Conservation (phyloP, 371 early-diverging fungal species). For the Coemansia sp. region DNA sequence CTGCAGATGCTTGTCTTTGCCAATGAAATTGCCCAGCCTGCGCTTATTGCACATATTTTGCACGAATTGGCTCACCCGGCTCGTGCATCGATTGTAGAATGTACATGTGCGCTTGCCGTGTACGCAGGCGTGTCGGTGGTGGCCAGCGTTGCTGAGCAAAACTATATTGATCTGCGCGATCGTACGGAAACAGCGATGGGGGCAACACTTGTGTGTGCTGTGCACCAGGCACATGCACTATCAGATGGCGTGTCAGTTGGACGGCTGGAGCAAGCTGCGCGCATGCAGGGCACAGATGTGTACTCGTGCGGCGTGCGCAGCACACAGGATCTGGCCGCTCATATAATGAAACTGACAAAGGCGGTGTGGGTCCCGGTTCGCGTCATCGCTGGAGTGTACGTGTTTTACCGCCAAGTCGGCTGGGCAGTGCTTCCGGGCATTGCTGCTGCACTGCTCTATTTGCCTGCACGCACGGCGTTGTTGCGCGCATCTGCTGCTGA, state of each 20-base stretch:
- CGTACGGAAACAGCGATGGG: conserved; percentile 17
- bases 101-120: background rate
- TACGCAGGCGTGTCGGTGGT: conserved; percentile 3
- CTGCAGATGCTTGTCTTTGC: conserved; percentile 26
- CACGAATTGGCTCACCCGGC: background rate
- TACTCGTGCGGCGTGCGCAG: conserved; percentile 28
- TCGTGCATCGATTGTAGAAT: background rate
- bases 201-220: conserved; percentile 12
- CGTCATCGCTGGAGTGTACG: conserved; percentile 12
- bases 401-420: conserved; percentile 43
- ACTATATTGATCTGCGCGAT: conserved; percentile 38
- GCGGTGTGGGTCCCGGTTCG: conserved; percentile 32
- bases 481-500: background rate
- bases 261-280: background rate
- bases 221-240: conserved; percentile 12
- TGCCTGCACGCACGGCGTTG: conserved; percentile 19
- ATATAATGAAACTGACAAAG: conserved; percentile 10
- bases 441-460: conserved; percentile 12
- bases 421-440: conserved; percentile 34
- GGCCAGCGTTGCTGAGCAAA: conserved; percentile 24
- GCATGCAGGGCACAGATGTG: background rate
- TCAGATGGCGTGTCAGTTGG: background rate
- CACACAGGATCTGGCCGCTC: conserved; percentile 12
- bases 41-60: conserved; percentile 24
- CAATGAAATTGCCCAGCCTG: conserved; percentile 17